Evolutionary conservation across 1,139 yeast species (phyloP), one percentile per base, ranked within the genome.

Genomic region (Pneumocystis canis): DNA sequence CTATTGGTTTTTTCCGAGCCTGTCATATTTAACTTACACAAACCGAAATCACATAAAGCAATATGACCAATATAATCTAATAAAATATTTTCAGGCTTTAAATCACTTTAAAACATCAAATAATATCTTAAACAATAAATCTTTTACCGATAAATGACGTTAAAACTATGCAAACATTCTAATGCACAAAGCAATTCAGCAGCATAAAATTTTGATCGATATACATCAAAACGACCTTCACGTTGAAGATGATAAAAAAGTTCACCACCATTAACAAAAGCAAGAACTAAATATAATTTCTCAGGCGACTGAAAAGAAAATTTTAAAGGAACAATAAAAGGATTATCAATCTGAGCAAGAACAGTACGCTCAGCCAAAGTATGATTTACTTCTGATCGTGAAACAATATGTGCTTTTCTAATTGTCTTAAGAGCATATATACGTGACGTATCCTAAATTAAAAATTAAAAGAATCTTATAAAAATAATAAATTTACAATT

Each of bases 191-290:
- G 79, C 68, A 92, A 80, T 74, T 92, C 98, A 39, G 97, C 96
- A 58, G 95, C 87, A 74, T 92, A 92, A 74, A 92, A 90, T 67
- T 96, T 81, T 18, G 97, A 84, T 67, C 98, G 81, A 69, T 89
- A 89, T 75, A 90, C 79, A 59, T 89, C 87, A 73, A 94, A 94
- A 68, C 86, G 82, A 63, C 97, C 95, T 69, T 89, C 95, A 69
- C 85, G 82, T 74, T 90, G 98, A 68, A 92, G 79, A 75, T 92
- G 98, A 77, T 88, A 92, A 74, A 92, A 94, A 67, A 92, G 79
- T 74, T 92, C 99, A 62, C 99, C 99, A 65, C 99, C 99, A 72
- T 92, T 92, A 68, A 92, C 89, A 72, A 90, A 94, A 33, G 96
- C 89, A 61, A 94, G 77, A 5, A 92, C 97, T 60, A 92, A 77